phyloP scores from a whole-genome alignment of 1,284 basidiomycete genomes.

The Malassezia brasiliensis region DNA sequence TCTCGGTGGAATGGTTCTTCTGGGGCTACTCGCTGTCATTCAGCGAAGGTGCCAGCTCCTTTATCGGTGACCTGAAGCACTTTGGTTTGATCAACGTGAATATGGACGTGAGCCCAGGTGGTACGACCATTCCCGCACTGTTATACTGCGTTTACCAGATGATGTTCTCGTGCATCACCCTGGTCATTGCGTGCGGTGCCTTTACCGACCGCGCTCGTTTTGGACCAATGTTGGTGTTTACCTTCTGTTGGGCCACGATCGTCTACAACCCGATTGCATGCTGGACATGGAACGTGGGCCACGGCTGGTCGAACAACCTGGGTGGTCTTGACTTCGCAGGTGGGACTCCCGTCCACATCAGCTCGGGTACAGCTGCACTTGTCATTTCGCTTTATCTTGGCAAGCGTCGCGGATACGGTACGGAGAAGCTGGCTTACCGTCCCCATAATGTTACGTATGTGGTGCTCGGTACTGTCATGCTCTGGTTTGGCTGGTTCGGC shows the following conservation, averaged over 20 bases:
- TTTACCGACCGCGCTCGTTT: constrained; percentile 82
- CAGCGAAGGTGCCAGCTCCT: constrained; percentile 44
- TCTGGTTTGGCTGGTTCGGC: constrained; percentile 50
- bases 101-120: constrained; percentile 58
- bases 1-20: constrained; percentile 58
- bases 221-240: constrained; percentile 76
- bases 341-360: constrained; percentile 50
- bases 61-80: constrained; percentile 57
- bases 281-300: constrained; percentile 45
- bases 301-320: constrained; percentile 43
- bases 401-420: constrained; percentile 50
- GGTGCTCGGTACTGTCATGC: constrained; percentile 50
- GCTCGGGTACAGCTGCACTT: constrained; percentile 48
- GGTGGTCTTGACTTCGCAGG: constrained; percentile 51
- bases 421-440: constrained; percentile 49
- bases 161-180: constrained; percentile 68
- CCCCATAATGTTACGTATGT: constrained; percentile 50
- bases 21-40: constrained; percentile 51
- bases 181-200: constrained; percentile 70
- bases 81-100: constrained; percentile 76
- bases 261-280: constrained; percentile 58
- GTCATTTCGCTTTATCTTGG: constrained; percentile 49
- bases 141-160: constrained; percentile 80
- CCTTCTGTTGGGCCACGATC: constrained; percentile 82
- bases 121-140: constrained; percentile 59